Evolutionary conservation across 2,329 filamentous ascomycete species (phyloP).

Genomic region (Coniosporium tulheliwenetii): DNA sequence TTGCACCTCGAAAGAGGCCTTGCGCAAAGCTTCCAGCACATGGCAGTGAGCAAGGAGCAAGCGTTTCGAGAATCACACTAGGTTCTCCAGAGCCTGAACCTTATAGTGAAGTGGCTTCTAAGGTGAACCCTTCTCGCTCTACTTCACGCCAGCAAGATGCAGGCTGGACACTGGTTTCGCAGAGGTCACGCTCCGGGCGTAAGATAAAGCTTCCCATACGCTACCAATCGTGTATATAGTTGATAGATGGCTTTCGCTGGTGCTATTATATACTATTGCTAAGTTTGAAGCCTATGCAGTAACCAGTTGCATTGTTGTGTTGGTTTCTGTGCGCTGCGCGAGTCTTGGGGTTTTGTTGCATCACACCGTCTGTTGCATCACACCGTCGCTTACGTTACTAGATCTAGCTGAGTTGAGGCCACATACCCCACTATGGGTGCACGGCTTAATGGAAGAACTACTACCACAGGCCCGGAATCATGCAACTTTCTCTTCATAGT

Average conservation of each 20-base stretch:
- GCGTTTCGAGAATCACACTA: background rate
- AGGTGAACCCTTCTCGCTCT: background rate
- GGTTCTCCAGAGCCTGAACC: background rate
- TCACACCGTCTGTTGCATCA: no score
- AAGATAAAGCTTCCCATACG: background rate
- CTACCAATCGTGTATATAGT: background rate
- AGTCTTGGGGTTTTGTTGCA: no score
- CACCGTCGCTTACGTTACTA: no score
- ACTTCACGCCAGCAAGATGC: background rate
- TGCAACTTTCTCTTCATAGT: no score
- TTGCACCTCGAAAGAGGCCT: no score
- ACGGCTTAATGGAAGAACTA: no score
- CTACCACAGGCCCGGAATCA: no score
- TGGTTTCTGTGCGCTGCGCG: no score
- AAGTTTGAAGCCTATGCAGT: background rate
- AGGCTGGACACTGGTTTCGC: background rate
- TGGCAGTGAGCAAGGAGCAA: background rate
- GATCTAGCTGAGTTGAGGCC: no score
- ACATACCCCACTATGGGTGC: no score
- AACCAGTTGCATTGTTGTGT: background rate
- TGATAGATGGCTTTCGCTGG: background rate
- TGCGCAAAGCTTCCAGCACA: no score
- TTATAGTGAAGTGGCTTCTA: background rate
- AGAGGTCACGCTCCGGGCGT: background rate
- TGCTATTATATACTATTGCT: background rate